Evolutionary conservation across 208 protist genomes (phyloP).

Genomic region (Acanthamoeba castellanii): DNA sequence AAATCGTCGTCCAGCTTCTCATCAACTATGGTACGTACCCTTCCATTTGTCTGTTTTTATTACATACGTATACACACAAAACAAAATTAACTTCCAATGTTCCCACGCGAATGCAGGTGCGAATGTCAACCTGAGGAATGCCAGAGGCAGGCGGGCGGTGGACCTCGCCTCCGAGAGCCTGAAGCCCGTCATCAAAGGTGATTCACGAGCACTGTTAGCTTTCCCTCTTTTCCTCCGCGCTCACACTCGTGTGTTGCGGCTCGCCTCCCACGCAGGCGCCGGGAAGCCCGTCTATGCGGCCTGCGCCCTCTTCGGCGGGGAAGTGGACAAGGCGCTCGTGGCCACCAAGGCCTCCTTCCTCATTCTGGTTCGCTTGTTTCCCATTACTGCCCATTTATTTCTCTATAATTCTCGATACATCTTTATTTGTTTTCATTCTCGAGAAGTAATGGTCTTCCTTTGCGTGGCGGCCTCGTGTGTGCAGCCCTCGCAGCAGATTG

Average conservation of each 20-base stretch:
- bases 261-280: background rate
- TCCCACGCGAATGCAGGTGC: background rate
- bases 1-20: background rate
- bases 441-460: background rate
- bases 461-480: background rate
- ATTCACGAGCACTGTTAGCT: no score
- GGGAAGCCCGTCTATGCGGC: background rate
- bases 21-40: background rate
- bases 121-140: background rate
- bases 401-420: background rate
- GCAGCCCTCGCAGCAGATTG: background rate
- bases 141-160: background rate
- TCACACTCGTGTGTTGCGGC: no score
- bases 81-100: background rate
- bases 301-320: background rate
- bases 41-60: no score
- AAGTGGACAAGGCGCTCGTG: constrained; percentile 23
- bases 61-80: no score
- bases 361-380: background rate
- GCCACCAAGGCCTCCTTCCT: constrained; percentile 1
- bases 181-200: constrained; percentile 7
- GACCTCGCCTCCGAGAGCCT: constrained; percentile 18
- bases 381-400: no score
- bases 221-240: background rate
- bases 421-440: background rate